Evolutionary conservation across 495 filamentous ascomycete species (phyloP).

Genomic region (Lepraria neglecta): DNA sequence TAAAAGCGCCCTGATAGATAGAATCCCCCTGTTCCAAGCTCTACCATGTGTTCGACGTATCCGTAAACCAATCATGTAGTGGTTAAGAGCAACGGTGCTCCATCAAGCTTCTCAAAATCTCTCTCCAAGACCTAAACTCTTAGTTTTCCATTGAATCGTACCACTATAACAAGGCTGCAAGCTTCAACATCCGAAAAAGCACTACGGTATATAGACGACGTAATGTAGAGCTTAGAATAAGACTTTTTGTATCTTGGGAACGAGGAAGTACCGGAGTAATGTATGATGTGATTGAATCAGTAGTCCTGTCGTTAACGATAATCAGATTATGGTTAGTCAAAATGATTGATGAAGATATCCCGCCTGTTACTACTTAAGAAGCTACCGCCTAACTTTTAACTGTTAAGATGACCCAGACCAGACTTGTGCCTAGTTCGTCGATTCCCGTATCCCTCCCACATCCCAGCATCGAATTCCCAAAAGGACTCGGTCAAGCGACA

Average conservation of each 20-base stretch:
- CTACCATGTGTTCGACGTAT: no score
- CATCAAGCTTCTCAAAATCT: no score
- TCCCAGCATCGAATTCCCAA: constrained; percentile 12
- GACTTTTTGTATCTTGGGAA: no score
- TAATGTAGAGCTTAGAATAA: no score
- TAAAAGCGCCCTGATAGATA: background rate
- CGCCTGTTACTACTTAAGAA: constrained; percentile 9
- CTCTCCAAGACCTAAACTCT: no score
- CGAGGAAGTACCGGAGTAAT: background rate
- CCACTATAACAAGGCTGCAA: no score
- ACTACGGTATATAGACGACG: no score
- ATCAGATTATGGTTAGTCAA: constrained; percentile 11
- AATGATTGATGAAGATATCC: constrained; percentile 6
- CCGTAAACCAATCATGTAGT: no score
- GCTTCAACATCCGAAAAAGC: no score
- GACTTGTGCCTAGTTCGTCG: constrained; percentile 11
- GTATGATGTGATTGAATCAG: constrained; percentile 4
- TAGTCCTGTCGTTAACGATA: background rate
- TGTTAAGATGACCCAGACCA: constrained; percentile 20
- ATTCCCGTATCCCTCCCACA: constrained; percentile 13
- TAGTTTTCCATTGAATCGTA: no score
- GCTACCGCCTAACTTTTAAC: constrained; percentile 1
- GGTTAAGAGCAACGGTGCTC: no score
- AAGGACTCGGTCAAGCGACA: constrained; percentile 19
- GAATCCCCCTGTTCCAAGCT: background rate